A percentile compares a stretch with the other conserved stretches of the same genome.
Conservation (phyloP, 1,284 basidiomycete genomes). For the Coniophora puteana region DNA sequence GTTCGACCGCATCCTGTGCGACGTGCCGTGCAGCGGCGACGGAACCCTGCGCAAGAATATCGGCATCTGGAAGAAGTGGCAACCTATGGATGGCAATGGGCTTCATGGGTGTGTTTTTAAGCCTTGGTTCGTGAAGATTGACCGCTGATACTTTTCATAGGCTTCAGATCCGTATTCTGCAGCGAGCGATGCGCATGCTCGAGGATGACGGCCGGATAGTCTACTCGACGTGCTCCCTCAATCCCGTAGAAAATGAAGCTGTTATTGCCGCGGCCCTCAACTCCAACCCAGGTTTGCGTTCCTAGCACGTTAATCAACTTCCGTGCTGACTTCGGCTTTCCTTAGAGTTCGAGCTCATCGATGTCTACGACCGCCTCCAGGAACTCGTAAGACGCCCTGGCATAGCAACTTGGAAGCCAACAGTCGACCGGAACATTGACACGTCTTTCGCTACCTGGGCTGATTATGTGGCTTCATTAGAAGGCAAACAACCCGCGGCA, state of each 20-base stretch:
- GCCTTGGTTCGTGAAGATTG: neutral
- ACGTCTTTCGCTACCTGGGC: conserved; percentile 41
- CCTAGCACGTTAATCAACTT: neutral
- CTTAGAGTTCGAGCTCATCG: conserved; percentile 77
- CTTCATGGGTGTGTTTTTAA: conserved; percentile 68
- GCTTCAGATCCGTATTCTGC: conserved; percentile 89
- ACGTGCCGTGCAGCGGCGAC: conserved; percentile 98
- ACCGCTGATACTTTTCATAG: conserved; percentile 33
- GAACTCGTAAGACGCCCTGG: conserved; percentile 76
- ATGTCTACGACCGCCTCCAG: conserved; percentile 72
- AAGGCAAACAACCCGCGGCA: conserved; percentile 42
- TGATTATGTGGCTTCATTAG: conserved; percentile 48
- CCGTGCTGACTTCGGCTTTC: conserved; percentile 1
- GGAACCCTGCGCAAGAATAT: conserved; percentile 95
- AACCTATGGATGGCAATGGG: conserved; percentile 85
- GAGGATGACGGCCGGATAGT: conserved; percentile 87
- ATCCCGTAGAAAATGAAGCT: conserved; percentile 97
- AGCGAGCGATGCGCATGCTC: conserved; percentile 90
- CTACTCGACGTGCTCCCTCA: conserved; percentile 97
- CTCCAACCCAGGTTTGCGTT: conserved; percentile 55
- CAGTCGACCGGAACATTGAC: conserved; percentile 48
- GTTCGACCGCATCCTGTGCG: conserved; percentile 94
- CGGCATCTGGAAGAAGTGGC: conserved; percentile 95
- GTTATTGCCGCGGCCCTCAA: conserved; percentile 87
- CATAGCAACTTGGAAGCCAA: conserved; percentile 72